Percentiles rank a stretch among this genome's conserved stretches.
phyloP scores from a whole-genome alignment of 148 eudicot genomes.

The Bassia scoparia region DNA sequence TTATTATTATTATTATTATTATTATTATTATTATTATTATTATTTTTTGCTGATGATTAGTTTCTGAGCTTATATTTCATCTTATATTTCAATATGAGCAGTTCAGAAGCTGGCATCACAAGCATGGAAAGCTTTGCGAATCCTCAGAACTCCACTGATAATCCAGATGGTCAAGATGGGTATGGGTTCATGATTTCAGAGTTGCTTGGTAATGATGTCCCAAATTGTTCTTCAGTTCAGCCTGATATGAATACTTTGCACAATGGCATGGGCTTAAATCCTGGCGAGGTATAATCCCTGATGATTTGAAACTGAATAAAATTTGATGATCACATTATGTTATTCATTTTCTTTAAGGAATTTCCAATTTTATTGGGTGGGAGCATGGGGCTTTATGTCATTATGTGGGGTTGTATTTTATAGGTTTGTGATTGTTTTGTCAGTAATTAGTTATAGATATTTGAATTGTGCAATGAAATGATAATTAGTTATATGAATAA shows the following conservation, averaged over 20 bases:
- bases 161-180: slow-evolving; percentile 72
- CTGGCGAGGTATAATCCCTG: slow-evolving; percentile 57
- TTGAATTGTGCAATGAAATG: not conserved
- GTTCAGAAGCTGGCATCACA: slow-evolving; percentile 51
- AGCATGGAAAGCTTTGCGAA: slow-evolving; percentile 52
- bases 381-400: not conserved
- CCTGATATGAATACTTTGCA: slow-evolving; percentile 61
- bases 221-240: slow-evolving; percentile 60
- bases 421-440: not conserved
- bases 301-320: not conserved
- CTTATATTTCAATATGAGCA: slow-evolving; percentile 27
- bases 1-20: too few species aligned
- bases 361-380: slow-evolving; percentile 12
- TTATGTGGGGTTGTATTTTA: not conserved
- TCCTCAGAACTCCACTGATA: slow-evolving; percentile 51
- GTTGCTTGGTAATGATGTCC: slow-evolving; percentile 74
- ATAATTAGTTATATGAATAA: not conserved
- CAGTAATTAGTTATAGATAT: not conserved
- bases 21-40: too few species aligned
- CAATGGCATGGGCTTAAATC: slow-evolving; percentile 70
- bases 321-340: not conserved
- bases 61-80: slow-evolving; percentile 2
- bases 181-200: slow-evolving; percentile 96
- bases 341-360: not conserved
- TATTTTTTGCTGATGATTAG: not conserved